Percentiles rank a stretch among this genome's conserved stretches.
Conservation (phyloP, 805 yeast species). For the Scheffersomyces stipitis region DNA sequence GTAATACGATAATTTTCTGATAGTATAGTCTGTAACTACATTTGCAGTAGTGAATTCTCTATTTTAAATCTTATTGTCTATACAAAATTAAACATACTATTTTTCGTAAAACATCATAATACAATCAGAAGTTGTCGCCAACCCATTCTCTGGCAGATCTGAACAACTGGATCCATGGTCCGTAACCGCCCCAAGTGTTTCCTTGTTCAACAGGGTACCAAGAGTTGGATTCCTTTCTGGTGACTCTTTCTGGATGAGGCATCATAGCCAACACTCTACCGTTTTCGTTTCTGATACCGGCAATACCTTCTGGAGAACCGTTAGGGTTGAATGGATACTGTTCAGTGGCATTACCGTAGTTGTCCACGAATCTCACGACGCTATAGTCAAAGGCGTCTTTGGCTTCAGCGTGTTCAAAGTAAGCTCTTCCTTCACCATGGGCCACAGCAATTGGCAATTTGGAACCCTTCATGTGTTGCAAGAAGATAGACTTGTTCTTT, state of each 20-base stretch:
- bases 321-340: constrained; percentile 93
- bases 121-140: constrained; percentile 41
- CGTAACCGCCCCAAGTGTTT: constrained; percentile 73
- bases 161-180: constrained; percentile 95
- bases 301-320: constrained; percentile 91
- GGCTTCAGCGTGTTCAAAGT: constrained; percentile 51
- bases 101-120: too few species aligned
- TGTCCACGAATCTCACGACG: constrained; percentile 82
- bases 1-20: too few species aligned
- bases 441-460: constrained; percentile 96
- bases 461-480: constrained; percentile 90
- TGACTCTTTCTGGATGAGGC: constrained; percentile 99
- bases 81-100: too few species aligned
- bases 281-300: constrained; percentile 85
- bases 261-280: constrained; percentile 97
- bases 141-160: constrained; percentile 95
- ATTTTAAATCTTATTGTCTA: too few species aligned
- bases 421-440: constrained; percentile 96
- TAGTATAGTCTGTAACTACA: too few species aligned
- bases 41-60: too few species aligned
- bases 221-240: constrained; percentile 84
- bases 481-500: constrained; percentile 63
- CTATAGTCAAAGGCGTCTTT: constrained; percentile 49
- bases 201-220: constrained; percentile 72
- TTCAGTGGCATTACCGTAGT: constrained; percentile 81